phyloP scores from a whole-genome alignment of 2,329 filamentous ascomycete species.

The Trichoderma sp. region DNA sequence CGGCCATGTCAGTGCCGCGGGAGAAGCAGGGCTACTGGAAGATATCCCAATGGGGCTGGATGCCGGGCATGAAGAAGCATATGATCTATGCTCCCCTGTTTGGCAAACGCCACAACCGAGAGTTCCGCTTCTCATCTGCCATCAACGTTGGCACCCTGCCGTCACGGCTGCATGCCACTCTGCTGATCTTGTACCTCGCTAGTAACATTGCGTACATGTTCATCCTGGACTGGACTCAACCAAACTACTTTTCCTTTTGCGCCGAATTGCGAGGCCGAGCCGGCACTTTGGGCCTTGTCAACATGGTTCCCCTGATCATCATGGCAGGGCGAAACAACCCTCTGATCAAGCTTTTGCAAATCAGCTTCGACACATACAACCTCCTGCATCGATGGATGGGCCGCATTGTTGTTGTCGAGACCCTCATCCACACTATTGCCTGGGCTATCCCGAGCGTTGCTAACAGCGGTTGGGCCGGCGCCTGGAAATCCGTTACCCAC shows the following conservation, averaged over 20 bases:
- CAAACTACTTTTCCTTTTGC: conserved; percentile 64
- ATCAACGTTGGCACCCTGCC: conserved; percentile 64
- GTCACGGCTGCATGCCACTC: conserved; percentile 61
- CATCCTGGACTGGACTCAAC: conserved; percentile 59
- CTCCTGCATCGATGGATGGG: conserved; percentile 72
- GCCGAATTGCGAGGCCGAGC: conserved; percentile 85
- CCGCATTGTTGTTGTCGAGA: conserved; percentile 69
- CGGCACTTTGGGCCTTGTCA: conserved; percentile 80
- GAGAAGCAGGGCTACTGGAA: conserved; percentile 62
- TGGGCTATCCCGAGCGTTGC: conserved; percentile 74
- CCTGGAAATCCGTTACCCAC: conserved; percentile 55
- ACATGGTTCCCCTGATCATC: conserved; percentile 88
- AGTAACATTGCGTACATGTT: conserved; percentile 67
- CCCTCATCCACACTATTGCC: conserved; percentile 66
- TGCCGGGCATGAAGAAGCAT: conserved; percentile 63
- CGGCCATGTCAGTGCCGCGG: conserved; percentile 56
- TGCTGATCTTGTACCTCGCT: conserved; percentile 58
- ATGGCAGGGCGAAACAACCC: conserved; percentile 93
- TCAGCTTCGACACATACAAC: conserved; percentile 97
- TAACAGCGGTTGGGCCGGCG: conserved; percentile 62
- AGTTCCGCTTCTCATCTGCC: conserved; percentile 62
- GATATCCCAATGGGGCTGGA: conserved; percentile 58
- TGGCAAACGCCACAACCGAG: conserved; percentile 67
- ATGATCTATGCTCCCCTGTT: conserved; percentile 62
- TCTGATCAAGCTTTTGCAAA: conserved; percentile 75